Evolutionary conservation across 176 grass and related monocot genomes (phyloP).

Genomic region (Chloris gayana): DNA sequence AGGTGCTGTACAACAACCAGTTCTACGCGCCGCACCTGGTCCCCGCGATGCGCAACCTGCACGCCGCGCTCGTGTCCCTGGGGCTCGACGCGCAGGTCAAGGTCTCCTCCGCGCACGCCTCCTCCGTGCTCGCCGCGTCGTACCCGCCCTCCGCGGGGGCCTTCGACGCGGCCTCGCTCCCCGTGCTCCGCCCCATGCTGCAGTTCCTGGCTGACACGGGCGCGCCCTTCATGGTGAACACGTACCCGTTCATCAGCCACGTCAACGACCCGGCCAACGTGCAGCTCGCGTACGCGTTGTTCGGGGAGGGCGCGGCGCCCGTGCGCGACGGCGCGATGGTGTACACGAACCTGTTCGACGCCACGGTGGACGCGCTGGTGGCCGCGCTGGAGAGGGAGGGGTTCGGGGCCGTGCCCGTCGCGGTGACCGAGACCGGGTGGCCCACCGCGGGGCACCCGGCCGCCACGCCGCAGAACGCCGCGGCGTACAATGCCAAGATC

Average conservation of each 20-base stretch:
- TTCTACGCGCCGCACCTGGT: constrained; percentile 67
- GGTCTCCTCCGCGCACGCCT: constrained; percentile 74
- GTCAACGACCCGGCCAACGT: constrained; percentile 59
- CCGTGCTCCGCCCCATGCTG: constrained; percentile 69
- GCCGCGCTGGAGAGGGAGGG: constrained; percentile 70
- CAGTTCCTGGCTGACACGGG: constrained; percentile 59
- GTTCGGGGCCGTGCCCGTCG: constrained; percentile 43
- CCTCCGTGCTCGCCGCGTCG: constrained; percentile 57
- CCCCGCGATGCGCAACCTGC: constrained; percentile 67
- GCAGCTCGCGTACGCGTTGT: constrained; percentile 56
- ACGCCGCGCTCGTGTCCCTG: constrained; percentile 51
- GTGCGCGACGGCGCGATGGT: constrained; percentile 50
- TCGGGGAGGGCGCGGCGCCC: constrained; percentile 20
- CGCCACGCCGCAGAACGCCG: constrained; percentile 56
- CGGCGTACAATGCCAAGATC: constrained; percentile 61
- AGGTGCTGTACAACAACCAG: constrained; percentile 67
- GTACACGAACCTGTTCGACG: constrained; percentile 70
- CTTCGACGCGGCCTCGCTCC: constrained; percentile 48
- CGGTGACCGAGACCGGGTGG: constrained; percentile 79
- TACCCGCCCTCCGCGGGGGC: constrained; percentile 64
- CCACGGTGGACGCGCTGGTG: constrained; percentile 59
- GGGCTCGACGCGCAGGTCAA: constrained; percentile 44
- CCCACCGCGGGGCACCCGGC: constrained; percentile 59
- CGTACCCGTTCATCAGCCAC: constrained; percentile 78
- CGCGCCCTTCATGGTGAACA: constrained; percentile 74